Conservation (phyloP, 306 rosid species). For the Erythrophleum fordii region DNA sequence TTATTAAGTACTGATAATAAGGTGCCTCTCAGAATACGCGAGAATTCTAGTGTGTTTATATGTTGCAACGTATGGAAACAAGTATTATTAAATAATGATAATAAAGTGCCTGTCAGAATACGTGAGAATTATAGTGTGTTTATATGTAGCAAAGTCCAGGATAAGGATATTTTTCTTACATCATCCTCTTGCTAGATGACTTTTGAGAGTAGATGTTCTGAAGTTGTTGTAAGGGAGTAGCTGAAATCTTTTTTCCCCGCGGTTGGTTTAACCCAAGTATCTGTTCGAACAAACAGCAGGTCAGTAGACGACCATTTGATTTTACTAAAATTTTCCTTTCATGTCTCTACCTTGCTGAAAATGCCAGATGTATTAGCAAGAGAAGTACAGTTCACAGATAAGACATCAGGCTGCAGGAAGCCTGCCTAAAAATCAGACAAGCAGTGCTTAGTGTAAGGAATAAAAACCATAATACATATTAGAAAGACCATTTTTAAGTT, state of each 20-base stretch:
- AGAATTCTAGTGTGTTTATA: background rate
- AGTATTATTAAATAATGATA: background rate
- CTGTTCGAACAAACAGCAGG: slow-evolving; percentile 46
- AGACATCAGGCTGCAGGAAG: slow-evolving; percentile 61
- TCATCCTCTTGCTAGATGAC: slow-evolving; percentile 60
- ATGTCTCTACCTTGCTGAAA: slow-evolving; percentile 68
- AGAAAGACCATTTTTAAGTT: background rate
- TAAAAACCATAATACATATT: background rate
- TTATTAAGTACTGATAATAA: background rate
- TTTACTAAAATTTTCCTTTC: background rate
- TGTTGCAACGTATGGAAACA: background rate
- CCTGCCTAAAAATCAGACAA: slow-evolving; percentile 53
- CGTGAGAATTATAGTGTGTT: background rate
- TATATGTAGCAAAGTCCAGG: background rate
- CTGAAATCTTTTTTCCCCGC: slow-evolving; percentile 52
- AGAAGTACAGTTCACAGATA: slow-evolving; percentile 73
- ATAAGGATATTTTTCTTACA: slow-evolving; percentile 50
- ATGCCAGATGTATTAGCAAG: slow-evolving; percentile 75
- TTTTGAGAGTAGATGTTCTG: slow-evolving; percentile 74
- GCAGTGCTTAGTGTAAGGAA: slow-evolving; percentile 11
- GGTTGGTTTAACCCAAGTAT: slow-evolving; percentile 55
- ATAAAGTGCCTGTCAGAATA: background rate
- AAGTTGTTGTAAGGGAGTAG: slow-evolving; percentile 72
- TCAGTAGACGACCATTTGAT: slow-evolving; percentile 32
- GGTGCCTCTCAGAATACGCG: background rate